Percentiles rank a stretch among this genome's conserved stretches.
Conservation (phyloP, 2,329 filamentous ascomycete genomes). For the Neonectria magnoliae region DNA sequence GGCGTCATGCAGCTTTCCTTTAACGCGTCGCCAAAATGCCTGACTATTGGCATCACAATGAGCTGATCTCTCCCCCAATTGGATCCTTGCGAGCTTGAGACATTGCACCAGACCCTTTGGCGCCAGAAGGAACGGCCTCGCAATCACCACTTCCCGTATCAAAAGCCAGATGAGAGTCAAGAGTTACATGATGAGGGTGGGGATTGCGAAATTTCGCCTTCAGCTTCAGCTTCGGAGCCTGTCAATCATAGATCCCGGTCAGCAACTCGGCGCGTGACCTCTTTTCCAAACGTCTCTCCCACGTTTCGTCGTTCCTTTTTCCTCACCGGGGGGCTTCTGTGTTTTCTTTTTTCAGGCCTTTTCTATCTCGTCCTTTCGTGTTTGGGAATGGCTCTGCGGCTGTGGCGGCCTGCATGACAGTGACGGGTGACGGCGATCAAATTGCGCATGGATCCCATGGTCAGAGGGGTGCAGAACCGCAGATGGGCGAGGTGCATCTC, state of each 20-base stretch:
- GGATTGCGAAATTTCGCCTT: constrained; percentile 12
- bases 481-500: constrained; percentile 16
- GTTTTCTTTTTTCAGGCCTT: constrained; percentile 20
- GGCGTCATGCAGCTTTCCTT: constrained; percentile 20
- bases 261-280: constrained; percentile 1
- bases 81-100: background rate
- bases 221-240: constrained; percentile 23
- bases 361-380: constrained; percentile 7
- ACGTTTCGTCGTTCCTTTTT: constrained; percentile 25
- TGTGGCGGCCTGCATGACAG: constrained; percentile 33
- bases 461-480: constrained; percentile 2
- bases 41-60: constrained; percentile 5
- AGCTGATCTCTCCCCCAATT: constrained; percentile 3
- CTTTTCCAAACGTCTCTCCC: constrained; percentile 13
- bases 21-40: background rate
- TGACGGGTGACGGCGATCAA: constrained; percentile 16
- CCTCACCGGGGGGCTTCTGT: background rate
- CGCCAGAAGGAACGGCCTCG: constrained; percentile 1
- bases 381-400: constrained; percentile 22
- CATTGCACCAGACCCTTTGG: background rate
- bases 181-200: constrained; percentile 16
- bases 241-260: constrained; percentile 20
- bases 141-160: constrained; percentile 12
- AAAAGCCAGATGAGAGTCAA: constrained; percentile 1
- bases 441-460: constrained; percentile 34